These are phyloP conservation scores for Clohesyomyces aquaticus DNA, from an alignment of 495 filamentous ascomycete genomes.

Conservation along the genomic window DNA sequence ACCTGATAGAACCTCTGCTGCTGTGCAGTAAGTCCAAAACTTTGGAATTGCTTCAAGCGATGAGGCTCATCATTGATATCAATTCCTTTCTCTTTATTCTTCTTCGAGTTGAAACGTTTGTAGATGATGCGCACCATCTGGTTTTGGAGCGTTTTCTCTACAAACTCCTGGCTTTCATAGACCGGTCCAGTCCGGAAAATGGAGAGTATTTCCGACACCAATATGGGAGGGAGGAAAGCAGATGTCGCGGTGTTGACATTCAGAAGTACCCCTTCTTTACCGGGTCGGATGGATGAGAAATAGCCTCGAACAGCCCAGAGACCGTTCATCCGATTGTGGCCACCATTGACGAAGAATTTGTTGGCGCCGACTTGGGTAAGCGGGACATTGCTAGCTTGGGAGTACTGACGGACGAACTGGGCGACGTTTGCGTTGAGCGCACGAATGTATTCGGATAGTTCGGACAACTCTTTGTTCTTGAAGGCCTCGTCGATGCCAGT, in stretches of 20 bases:
- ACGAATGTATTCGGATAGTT: background rate
- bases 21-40: no score
- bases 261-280: background rate
- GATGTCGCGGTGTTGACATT: constrained; percentile 23
- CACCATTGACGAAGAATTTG: constrained; percentile 21
- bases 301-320: constrained; percentile 19
- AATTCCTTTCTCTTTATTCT: no score
- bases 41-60: no score
- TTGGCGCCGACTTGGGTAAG: constrained; percentile 19
- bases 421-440: constrained; percentile 12
- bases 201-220: background rate
- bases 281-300: constrained; percentile 12
- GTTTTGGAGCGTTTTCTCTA: constrained; percentile 14
- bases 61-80: no score
- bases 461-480: background rate
- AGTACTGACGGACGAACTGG: no score
- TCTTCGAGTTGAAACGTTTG: no score
- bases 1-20: no score
- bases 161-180: no score
- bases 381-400: background rate
- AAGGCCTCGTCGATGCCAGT: background rate
- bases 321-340: background rate
- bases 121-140: no score
- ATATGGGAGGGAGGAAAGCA: constrained; percentile 3
- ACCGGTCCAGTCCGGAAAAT: background rate